phyloP scores from a whole-genome alignment of 2,329 filamentous ascomycete species.

The Fusarium sp. region DNA sequence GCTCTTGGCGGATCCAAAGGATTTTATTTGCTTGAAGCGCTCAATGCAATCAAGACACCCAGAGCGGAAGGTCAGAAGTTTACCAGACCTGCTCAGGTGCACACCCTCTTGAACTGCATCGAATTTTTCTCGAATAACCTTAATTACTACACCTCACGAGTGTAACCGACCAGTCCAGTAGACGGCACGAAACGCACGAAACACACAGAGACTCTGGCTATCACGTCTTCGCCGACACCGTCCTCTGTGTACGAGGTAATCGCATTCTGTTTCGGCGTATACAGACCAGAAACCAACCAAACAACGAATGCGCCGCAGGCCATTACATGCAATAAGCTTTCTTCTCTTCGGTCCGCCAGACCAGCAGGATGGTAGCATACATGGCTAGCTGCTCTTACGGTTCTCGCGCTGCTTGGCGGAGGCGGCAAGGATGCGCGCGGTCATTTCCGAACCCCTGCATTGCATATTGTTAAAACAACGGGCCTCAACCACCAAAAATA shows the following conservation, averaged over 20 bases:
- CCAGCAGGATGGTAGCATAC: too few species aligned
- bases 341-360: too few species aligned
- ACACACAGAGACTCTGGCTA: too few species aligned
- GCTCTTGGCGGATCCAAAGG: slow-evolving; percentile 19
- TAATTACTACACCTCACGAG: background rate
- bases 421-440: slow-evolving; percentile 34
- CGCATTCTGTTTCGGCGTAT: too few species aligned
- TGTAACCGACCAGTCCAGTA: too few species aligned
- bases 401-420: slow-evolving; percentile 22
- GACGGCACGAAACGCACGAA: too few species aligned
- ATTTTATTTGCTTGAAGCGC: slow-evolving; percentile 13
- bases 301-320: too few species aligned
- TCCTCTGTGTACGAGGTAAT: too few species aligned
- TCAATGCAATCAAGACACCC: background rate
- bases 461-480: slow-evolving; percentile 28
- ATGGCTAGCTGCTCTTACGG: background rate
- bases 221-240: too few species aligned
- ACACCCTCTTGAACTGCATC: background rate
- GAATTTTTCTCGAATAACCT: slow-evolving; percentile 4
- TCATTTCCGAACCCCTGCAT: slow-evolving; percentile 38
- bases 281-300: too few species aligned
- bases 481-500: slow-evolving; percentile 24
- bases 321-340: too few species aligned
- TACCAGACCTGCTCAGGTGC: slow-evolving; percentile 4
- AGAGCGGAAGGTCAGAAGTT: slow-evolving; percentile 18